Conservation (phyloP, 305 asterid species). For the Rubia peregrina region DNA sequence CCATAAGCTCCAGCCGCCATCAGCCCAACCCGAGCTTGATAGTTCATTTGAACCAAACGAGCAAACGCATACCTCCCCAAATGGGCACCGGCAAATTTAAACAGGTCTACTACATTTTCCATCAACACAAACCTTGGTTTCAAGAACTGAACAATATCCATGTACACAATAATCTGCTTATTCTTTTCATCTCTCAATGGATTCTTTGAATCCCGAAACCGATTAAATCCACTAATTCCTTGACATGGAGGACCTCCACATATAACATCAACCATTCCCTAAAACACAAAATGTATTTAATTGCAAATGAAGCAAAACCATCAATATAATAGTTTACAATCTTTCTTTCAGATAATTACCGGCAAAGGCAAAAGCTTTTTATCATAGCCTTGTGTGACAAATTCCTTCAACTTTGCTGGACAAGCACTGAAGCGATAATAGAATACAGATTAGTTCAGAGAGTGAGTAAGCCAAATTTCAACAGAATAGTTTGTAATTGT, state of each 20-base stretch:
- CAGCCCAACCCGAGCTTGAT: conserved; percentile 72
- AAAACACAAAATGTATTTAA: too few species aligned
- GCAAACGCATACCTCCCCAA: conserved; percentile 74
- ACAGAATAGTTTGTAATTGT: not conserved
- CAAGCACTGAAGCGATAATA: conserved; percentile 37
- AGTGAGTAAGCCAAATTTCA: not conserved
- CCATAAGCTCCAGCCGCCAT: conserved; percentile 94
- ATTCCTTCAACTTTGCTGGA: conserved; percentile 48
- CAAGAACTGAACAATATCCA: conserved; percentile 58
- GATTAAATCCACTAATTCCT: conserved; percentile 87
- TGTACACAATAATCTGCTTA: conserved; percentile 50
- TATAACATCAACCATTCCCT: conserved; percentile 79
- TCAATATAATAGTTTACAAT: too few species aligned
- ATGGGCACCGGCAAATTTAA: conserved; percentile 47
- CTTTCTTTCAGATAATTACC: conserved; percentile 21
- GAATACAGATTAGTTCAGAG: not conserved
- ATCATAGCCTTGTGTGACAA: conserved; percentile 44
- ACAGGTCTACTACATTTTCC: conserved; percentile 84
- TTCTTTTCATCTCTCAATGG: conserved; percentile 67
- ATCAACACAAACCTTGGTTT: conserved; percentile 59
- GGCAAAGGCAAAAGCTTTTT: conserved; percentile 62
- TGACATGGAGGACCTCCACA: conserved; percentile 98
- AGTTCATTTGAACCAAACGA: conserved; percentile 53
- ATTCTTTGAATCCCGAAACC: conserved; percentile 44
- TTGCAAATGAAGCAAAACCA: not conserved